phyloP scores from a whole-genome alignment of 306 rosid species.

The Mimosa bimucronata region DNA sequence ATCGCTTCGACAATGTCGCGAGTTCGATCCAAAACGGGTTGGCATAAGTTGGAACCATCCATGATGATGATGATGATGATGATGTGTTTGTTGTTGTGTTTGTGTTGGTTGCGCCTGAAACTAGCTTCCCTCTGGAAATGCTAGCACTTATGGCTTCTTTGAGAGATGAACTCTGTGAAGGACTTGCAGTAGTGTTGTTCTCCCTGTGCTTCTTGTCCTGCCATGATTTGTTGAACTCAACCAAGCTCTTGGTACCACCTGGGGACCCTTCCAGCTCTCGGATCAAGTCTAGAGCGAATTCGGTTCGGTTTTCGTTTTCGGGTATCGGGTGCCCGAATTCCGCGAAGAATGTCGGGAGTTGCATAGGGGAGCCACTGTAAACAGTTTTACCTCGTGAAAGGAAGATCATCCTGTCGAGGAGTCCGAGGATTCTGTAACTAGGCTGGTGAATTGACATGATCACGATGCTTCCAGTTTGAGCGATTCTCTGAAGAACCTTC shows the following conservation, averaged over 20 bases:
- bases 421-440: conserved; percentile 79
- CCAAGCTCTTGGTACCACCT: conserved; percentile 73
- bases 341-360: conserved; percentile 58
- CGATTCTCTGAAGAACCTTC: conserved; percentile 86
- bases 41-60: conserved; percentile 79
- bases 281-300: conserved; percentile 89
- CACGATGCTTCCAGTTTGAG: conserved; percentile 95
- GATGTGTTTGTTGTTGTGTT: conserved; percentile 45
- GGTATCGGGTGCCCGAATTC: conserved; percentile 94
- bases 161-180: conserved; percentile 46
- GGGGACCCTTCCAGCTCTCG: conserved; percentile 86
- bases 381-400: conserved; percentile 86
- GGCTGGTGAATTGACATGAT: conserved; percentile 96
- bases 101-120: conserved; percentile 68
- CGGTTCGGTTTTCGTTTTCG: conserved; percentile 83
- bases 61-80: conserved; percentile 35
- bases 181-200: background rate
- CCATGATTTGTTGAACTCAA: conserved; percentile 91
- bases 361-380: conserved; percentile 76
- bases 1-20: conserved; percentile 64
- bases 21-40: conserved; percentile 77
- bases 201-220: conserved; percentile 57
- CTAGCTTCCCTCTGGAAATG: conserved; percentile 81
- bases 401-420: conserved; percentile 77
- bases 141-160: conserved; percentile 91